Conservation (phyloP, 495 filamentous ascomycete genomes). For the Penicillium arizonense region DNA sequence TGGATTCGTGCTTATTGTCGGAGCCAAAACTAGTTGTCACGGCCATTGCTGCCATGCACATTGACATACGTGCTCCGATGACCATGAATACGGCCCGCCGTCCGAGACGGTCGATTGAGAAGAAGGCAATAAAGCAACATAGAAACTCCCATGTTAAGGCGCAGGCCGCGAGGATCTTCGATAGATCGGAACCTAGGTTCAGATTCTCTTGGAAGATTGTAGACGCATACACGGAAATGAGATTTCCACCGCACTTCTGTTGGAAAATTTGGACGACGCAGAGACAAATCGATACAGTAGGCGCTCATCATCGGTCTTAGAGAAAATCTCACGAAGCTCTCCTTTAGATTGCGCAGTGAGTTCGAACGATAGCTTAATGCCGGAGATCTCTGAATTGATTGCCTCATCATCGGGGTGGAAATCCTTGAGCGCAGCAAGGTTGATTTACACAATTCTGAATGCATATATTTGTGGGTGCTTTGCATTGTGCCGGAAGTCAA, state of each 20-base stretch:
- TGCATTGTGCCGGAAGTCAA: too few relatives aligned
- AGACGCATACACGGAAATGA: too few relatives aligned
- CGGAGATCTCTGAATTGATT: slow-evolving; percentile 29
- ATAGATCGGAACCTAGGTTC: slow-evolving; percentile 6
- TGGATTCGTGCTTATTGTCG: slow-evolving; percentile 30
- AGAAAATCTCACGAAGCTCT: slow-evolving; percentile 1
- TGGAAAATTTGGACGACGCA: too few relatives aligned
- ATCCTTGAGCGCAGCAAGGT: slow-evolving; percentile 24
- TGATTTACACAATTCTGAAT: too few relatives aligned
- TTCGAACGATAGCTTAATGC: slow-evolving; percentile 37
- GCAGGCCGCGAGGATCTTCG: slow-evolving; percentile 19
- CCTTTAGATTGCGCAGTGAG: slow-evolving; percentile 4
- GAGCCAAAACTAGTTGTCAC: slow-evolving; percentile 31
- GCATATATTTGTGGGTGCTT: too few relatives aligned
- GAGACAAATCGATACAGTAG: slow-evolving; percentile 20
- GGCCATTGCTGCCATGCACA: slow-evolving; percentile 19
- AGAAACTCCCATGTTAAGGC: slow-evolving; percentile 34
- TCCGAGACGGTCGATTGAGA: background rate
- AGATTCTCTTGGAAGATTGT: slow-evolving; percentile 22
- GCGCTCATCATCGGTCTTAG: slow-evolving; percentile 16
- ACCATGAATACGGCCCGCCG: too few relatives aligned
- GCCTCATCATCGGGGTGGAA: slow-evolving; percentile 13
- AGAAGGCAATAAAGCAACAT: too few relatives aligned
- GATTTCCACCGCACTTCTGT: too few relatives aligned
- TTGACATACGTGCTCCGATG: background rate